phyloP scores from a whole-genome alignment of 208 protist genomes.

The Trypanosoma cruzi region DNA sequence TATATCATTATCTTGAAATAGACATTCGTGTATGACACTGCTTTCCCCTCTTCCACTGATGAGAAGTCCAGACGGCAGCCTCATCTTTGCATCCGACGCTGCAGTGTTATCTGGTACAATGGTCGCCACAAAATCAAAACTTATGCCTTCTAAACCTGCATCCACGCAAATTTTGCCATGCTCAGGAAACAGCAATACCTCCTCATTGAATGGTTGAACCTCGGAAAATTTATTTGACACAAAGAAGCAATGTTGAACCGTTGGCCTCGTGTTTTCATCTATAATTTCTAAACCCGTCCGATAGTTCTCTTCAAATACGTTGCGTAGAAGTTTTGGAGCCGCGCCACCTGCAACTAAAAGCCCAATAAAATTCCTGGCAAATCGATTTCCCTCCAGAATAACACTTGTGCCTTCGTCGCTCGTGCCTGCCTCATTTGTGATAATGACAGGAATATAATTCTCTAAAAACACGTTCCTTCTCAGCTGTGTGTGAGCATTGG shows the following conservation, averaged over 20 bases:
- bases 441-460: slow-evolving; percentile 63
- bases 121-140: slow-evolving; percentile 28
- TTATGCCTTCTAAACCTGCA: no score
- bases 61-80: slow-evolving; percentile 53
- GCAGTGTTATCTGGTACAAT: slow-evolving; percentile 45
- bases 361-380: slow-evolving; percentile 77
- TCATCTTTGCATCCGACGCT: neutral
- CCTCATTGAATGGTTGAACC: neutral
- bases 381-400: slow-evolving; percentile 55
- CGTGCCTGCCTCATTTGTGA: slow-evolving; percentile 22
- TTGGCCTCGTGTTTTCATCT: slow-evolving; percentile 45
- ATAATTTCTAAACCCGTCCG: slow-evolving; percentile 72
- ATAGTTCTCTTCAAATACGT: slow-evolving; percentile 75
- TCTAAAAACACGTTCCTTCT: slow-evolving; percentile 60
- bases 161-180: slow-evolving; percentile 42
- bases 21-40: slow-evolving; percentile 41
- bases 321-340: slow-evolving; percentile 49
- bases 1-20: slow-evolving; percentile 74
- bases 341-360: slow-evolving; percentile 65
- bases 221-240: neutral
- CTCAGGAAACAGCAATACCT: slow-evolving; percentile 16
- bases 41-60: slow-evolving; percentile 43
- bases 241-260: slow-evolving; percentile 68
- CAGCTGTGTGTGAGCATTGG: slow-evolving; percentile 29
- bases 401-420: neutral